Percentiles rank a stretch among this genome's conserved stretches.
phyloP scores from a whole-genome alignment of 148 eudicot genomes.

The Polygonum aviculare region DNA sequence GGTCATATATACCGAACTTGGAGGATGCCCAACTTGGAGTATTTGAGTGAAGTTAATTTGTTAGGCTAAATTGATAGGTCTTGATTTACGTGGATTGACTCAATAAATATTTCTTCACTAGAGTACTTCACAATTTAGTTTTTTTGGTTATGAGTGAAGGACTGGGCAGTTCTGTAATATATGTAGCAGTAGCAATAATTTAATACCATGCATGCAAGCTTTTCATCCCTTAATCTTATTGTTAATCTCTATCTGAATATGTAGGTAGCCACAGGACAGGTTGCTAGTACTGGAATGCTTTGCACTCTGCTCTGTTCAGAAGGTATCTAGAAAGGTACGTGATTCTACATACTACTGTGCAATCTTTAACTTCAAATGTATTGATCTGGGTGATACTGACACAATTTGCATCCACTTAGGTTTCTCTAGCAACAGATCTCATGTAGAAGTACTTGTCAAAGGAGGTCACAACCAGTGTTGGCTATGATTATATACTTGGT shows the following conservation, averaged over 20 bases:
- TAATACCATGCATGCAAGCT: neutral
- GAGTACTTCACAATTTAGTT: neutral
- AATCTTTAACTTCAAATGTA: slow-evolving; percentile 11
- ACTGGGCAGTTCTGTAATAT: neutral
- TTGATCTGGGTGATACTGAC: neutral
- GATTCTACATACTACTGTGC: neutral
- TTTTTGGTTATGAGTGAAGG: neutral
- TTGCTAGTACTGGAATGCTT: slow-evolving; percentile 88
- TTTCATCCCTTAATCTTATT: neutral
- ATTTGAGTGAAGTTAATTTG: too few species aligned
- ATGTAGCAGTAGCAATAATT: neutral
- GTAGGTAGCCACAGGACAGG: slow-evolving; percentile 87
- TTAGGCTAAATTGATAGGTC: too few species aligned
- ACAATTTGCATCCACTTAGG: slow-evolving; percentile 28
- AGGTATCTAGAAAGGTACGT: slow-evolving; percentile 78
- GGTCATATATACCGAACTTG: too few species aligned
- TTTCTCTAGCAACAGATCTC: slow-evolving; percentile 83
- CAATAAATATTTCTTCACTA: neutral
- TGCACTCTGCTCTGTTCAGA: slow-evolving; percentile 79
- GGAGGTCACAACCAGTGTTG: slow-evolving; percentile 79
- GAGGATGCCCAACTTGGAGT: too few species aligned
- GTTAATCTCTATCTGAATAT: neutral
- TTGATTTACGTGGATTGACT: too few species aligned
- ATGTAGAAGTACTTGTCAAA: slow-evolving; percentile 78
- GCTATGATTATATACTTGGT: slow-evolving; percentile 85